phyloP scores from a whole-genome alignment of 345 rosid species.

The Populus simonii region DNA sequence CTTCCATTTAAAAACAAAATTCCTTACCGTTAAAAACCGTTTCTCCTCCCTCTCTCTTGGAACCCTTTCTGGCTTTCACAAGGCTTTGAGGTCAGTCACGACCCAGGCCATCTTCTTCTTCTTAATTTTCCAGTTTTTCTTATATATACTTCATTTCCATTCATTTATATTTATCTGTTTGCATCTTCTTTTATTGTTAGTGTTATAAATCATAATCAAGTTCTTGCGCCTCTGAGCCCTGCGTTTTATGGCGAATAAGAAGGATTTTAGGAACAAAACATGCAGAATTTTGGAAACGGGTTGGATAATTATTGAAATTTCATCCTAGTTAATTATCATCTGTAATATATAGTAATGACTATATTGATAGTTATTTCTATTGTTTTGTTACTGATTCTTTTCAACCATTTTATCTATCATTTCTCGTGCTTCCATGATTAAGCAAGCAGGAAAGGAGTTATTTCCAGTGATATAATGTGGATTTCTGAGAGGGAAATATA shows the following conservation, averaged over 20 bases:
- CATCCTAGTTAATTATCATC: background rate
- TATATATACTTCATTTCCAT: background rate
- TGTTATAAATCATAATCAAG: background rate
- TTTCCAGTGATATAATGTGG: too few species aligned
- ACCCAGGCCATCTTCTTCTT: background rate
- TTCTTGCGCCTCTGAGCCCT: too few species aligned
- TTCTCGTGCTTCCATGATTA: too few species aligned
- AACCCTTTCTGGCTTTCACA: background rate
- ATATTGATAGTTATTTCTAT: too few species aligned
- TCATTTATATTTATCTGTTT: background rate
- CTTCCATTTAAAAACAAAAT: background rate
- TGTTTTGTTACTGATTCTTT: too few species aligned
- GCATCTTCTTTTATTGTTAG: background rate
- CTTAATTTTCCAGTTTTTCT: background rate
- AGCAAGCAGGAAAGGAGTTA: too few species aligned
- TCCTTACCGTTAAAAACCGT: background rate
- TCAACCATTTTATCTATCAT: too few species aligned
- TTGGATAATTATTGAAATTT: background rate
- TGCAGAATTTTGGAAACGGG: background rate
- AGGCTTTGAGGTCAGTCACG: background rate
- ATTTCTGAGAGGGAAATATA: too few species aligned
- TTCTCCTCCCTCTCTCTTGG: background rate
- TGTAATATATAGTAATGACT: too few species aligned
- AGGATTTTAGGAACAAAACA: too few species aligned
- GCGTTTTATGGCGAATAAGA: background rate